Base-by-base conservation (phyloP, 2,329 filamentous ascomycete species). In the Pseudogymnoascus pannorum region DNA sequence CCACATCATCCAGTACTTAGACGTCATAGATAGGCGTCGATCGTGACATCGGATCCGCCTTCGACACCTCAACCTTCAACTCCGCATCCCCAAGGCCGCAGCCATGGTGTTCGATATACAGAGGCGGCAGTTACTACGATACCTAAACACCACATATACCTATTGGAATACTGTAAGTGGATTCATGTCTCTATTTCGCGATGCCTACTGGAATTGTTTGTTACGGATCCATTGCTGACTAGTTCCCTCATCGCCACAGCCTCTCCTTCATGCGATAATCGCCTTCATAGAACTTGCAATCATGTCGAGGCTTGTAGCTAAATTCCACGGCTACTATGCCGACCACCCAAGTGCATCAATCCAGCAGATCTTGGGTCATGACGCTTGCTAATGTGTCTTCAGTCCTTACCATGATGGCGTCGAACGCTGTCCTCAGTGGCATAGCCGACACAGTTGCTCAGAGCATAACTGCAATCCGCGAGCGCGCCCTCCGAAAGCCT, bases 381-480 rank as follows among this genome's bases (percentile, higher is more conserved):
- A 36, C 33, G 26, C 11, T 40, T 26, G 48, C 16, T 62, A 42
- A 60, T 16, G 51, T 62, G 62, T 29, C 33, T 63, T 63, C 72
- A 89, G 90, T 99, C 42, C 84, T 99, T 70, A 99, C 94, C 65
- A 99, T 96, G 76, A 99, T 99, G 93, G 91, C 97, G 72, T 96
- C 93, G 74, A 99, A 99, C 78, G 90, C 94, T 67, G 88, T 97
- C 61, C 86, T 99, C 63, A 92, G 91, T 77, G 94, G 94, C 69
- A 88, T 99, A 68, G 94, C 94, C 75, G 94, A 99, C 75, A 97
- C 94, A 33, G 91, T 96, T 57, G 94, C 94, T 62, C 94, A 99
- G 75, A 87, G 89, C 63, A 89, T 99, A 72, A 96, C 94, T 2
- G 86, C 92, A 18, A 83, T 96, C 63, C 87, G 89, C 63, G 76